Percentiles rank a stretch among this genome's conserved stretches.
Conservation (phyloP, 2,329 filamentous ascomycete genomes). For the Tricladium varicosporioides region DNA sequence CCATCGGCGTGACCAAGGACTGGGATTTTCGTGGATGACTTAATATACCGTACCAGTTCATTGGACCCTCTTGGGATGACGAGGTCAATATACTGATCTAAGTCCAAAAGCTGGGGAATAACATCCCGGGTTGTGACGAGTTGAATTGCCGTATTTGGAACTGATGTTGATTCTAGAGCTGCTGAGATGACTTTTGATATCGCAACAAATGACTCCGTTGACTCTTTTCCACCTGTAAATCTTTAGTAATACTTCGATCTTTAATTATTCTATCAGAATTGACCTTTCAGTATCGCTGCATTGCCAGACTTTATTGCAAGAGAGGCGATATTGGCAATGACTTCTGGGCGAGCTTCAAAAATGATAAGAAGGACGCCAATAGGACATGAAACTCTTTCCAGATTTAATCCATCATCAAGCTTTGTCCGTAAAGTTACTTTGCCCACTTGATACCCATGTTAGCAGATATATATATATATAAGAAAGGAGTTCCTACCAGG, state of each 20-base stretch:
- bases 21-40: constrained; percentile 87
- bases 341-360: constrained; percentile 95
- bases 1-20: constrained; percentile 96
- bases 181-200: constrained; percentile 83
- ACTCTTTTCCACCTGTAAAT: constrained; percentile 80
- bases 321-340: constrained; percentile 96
- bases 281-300: constrained; percentile 89
- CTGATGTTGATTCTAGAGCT: constrained; percentile 68
- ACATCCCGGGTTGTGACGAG: constrained; percentile 91
- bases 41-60: constrained; percentile 63
- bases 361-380: constrained; percentile 98
- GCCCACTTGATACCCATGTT: constrained; percentile 58
- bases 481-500: constrained; percentile 56
- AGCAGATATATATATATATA: constrained; percentile 9
- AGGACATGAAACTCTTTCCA: constrained; percentile 88
- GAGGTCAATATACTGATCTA: constrained; percentile 87
- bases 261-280: background rate
- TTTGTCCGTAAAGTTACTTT: constrained; percentile 79
- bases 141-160: constrained; percentile 86
- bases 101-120: constrained; percentile 80
- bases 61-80: constrained; percentile 73
- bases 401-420: constrained; percentile 79
- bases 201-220: constrained; percentile 87
- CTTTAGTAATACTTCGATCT: constrained; percentile 6
- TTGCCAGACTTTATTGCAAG: constrained; percentile 97